A percentile compares a stretch with the other conserved stretches of the same genome.
phyloP scores from a whole-genome alignment of 2,329 filamentous ascomycete genomes.

The Trichoderma cornu-damae region DNA sequence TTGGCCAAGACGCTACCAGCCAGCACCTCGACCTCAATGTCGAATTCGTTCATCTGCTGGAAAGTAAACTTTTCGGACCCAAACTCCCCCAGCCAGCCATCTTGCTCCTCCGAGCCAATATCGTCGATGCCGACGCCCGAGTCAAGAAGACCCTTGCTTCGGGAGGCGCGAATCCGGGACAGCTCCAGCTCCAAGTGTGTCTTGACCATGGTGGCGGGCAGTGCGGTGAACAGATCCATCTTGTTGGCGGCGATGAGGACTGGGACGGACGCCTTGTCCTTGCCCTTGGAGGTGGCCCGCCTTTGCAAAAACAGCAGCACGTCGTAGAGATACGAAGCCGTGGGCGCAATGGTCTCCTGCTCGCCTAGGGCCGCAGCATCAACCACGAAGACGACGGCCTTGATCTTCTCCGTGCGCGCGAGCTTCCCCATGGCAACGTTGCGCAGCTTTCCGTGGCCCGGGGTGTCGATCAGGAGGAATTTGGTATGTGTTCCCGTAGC shows the following conservation, averaged over 20 bases:
- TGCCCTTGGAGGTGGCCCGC: constrained; percentile 46
- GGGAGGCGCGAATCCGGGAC: constrained; percentile 67
- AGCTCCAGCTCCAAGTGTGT: constrained; percentile 75
- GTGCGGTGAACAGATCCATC: constrained; percentile 87
- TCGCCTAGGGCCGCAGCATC: constrained; percentile 68
- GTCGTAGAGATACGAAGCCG: constrained; percentile 84
- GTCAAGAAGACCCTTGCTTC: constrained; percentile 75
- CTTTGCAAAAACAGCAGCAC: constrained; percentile 78
- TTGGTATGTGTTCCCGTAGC: constrained; percentile 55
- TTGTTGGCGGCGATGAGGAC: constrained; percentile 92
- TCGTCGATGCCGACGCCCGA: constrained; percentile 68
- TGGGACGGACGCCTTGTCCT: constrained; percentile 48
- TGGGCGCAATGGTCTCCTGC: constrained; percentile 59
- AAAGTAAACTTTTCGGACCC: constrained; percentile 76
- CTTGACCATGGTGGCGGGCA: constrained; percentile 73
- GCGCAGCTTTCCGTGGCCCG: constrained; percentile 91
- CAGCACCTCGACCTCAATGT: constrained; percentile 69
- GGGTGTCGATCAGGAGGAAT: constrained; percentile 80
- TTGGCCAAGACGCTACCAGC: constrained; percentile 66
- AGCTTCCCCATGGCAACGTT: constrained; percentile 57
- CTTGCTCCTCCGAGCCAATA: constrained; percentile 61
- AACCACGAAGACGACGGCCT: constrained; percentile 80
- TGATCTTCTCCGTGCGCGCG: constrained; percentile 45
- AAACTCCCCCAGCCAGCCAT: constrained; percentile 78
- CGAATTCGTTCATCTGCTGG: constrained; percentile 74